These are phyloP conservation scores for Teunomyces tritomae DNA, from an alignment of 805 yeast genomes.

Conservation along the genomic window DNA sequence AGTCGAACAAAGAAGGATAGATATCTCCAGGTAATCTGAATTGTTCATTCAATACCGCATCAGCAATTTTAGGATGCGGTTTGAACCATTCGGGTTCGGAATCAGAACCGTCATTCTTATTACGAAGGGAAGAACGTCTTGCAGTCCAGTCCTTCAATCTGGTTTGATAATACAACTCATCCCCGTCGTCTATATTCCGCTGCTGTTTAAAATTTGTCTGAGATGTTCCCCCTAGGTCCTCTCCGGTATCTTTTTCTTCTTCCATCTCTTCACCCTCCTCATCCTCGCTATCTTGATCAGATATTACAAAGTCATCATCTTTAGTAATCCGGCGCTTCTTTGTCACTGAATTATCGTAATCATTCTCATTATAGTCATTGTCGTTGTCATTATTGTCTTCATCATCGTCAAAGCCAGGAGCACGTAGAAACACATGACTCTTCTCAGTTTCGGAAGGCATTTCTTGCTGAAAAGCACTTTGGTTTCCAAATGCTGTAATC, in stretches of 20 bases:
- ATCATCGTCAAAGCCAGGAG: constrained; percentile 46
- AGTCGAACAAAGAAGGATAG: constrained; percentile 81
- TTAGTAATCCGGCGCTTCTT: neutral
- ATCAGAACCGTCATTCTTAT: constrained; percentile 12
- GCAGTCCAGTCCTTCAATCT: constrained; percentile 61
- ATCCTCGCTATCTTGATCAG: neutral
- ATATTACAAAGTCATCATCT: neutral
- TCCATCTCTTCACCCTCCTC: neutral
- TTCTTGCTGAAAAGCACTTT: constrained; percentile 51
- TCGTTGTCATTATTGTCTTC: constrained; percentile 16
- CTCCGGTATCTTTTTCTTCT: constrained; percentile 7
- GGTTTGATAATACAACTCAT: constrained; percentile 58
- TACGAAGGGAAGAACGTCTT: constrained; percentile 47
- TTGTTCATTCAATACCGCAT: constrained; percentile 67
- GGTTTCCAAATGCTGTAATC: constrained; percentile 86
- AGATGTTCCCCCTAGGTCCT: neutral
- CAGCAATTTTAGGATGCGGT: constrained; percentile 76
- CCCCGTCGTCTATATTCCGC: constrained; percentile 74
- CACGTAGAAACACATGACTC: constrained; percentile 45
- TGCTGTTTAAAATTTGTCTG: neutral
- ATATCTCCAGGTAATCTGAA: constrained; percentile 88
- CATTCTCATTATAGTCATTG: constrained; percentile 10
- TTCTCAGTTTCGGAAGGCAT: constrained; percentile 17
- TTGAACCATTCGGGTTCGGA: constrained; percentile 55
- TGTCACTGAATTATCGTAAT: neutral